A percentile compares a stretch with the other conserved stretches of the same genome.
These are phyloP conservation scores for Digitaria exilis DNA, from an alignment of 202 grass and related monocot species.

Conservation along the genomic window DNA sequence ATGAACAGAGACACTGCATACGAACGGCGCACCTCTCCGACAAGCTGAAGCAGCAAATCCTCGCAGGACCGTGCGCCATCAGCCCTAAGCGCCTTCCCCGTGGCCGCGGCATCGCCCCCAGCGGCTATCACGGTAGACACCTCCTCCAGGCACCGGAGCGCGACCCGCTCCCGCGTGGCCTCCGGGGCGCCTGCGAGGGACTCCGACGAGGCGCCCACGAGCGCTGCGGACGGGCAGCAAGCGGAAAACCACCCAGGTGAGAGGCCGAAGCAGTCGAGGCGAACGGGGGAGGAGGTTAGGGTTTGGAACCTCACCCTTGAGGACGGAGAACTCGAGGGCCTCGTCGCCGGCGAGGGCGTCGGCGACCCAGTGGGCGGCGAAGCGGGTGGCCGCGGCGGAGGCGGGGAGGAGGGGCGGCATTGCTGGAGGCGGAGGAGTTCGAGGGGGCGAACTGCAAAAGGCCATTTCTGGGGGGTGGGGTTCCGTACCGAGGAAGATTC, in stretches of 20 bases:
- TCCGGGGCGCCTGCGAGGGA: constrained; percentile 17
- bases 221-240: constrained; percentile 1
- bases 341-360: constrained; percentile 46
- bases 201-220: constrained; percentile 23
- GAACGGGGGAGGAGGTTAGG: neutral
- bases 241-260: neutral
- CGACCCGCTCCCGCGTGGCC: constrained; percentile 38
- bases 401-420: neutral
- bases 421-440: neutral
- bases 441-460: neutral
- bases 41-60: constrained; percentile 35
- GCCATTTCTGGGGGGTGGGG: neutral
- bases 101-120: neutral
- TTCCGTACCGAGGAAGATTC: too few relatives aligned
- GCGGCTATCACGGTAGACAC: neutral
- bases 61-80: constrained; percentile 36
- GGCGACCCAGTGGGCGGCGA: constrained; percentile 32
- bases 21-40: constrained; percentile 1
- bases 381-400: constrained; percentile 25
- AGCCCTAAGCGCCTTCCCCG: constrained; percentile 22
- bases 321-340: constrained; percentile 7
- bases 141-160: constrained; percentile 44
- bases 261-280: neutral
- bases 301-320: constrained; percentile 9
- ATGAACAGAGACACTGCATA: neutral